Percentiles rank a stretch among this genome's conserved stretches.
These are phyloP conservation scores for Eucalyptus viminalis DNA, from an alignment of 345 rosid species.

Conservation along the genomic window DNA sequence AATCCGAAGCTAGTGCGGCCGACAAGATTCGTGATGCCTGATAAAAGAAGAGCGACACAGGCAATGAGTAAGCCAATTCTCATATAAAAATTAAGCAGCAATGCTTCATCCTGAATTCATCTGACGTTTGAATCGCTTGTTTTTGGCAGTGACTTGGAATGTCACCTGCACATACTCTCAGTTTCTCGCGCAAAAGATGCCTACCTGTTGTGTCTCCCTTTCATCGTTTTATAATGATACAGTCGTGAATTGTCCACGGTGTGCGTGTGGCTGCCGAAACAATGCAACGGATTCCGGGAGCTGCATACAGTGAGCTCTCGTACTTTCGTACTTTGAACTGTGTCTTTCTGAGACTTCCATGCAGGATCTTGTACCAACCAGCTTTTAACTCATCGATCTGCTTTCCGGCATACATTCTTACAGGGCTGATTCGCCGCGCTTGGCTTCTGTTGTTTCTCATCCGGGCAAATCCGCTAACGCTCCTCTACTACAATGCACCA, in stretches of 20 bases:
- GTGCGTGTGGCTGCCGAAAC: conserved; percentile 77
- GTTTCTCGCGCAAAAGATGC: conserved; percentile 71
- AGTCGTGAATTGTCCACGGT: conserved; percentile 70
- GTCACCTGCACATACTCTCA: conserved; percentile 91
- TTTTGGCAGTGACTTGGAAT: conserved; percentile 93
- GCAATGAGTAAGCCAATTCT: conserved; percentile 68
- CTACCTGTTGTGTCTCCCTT: conserved; percentile 85
- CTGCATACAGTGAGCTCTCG: conserved; percentile 48
- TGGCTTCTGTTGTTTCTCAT: conserved; percentile 59
- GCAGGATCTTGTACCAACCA: neutral
- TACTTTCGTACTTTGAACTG: neutral
- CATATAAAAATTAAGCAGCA: neutral
- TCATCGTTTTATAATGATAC: conserved; percentile 84
- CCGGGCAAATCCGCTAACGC: conserved; percentile 13
- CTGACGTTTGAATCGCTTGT: neutral
- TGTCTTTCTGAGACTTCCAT: neutral
- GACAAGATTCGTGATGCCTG: conserved; percentile 44
- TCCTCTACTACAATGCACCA: conserved; percentile 51
- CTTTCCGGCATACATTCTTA: neutral
- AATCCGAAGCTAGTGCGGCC: conserved; percentile 66
- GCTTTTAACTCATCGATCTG: neutral
- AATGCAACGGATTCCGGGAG: conserved; percentile 27
- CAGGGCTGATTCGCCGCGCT: conserved; percentile 50
- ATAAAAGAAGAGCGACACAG: conserved; percentile 76
- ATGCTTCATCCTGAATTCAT: neutral